Percentiles rank a stretch among this genome's conserved stretches.
phyloP scores from a whole-genome alignment of 208 protist genomes.

The Herpetomonas muscarum region DNA sequence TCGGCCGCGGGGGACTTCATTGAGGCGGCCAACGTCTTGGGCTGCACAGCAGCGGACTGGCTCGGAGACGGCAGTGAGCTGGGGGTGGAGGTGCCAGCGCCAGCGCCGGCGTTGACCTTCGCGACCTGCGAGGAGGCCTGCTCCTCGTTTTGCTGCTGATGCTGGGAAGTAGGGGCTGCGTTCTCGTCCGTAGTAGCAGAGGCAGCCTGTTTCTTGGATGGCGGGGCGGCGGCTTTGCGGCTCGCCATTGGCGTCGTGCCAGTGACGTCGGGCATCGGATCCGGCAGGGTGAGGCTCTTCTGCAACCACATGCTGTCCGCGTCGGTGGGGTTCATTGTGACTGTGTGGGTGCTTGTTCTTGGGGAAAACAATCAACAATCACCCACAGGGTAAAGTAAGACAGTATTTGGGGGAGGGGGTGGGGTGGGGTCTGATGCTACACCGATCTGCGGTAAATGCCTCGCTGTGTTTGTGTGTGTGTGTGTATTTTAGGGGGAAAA shows the following conservation, averaged over 20 bases:
- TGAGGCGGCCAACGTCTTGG: neutral
- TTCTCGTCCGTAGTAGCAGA: too few species aligned
- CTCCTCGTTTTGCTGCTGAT: too few species aligned
- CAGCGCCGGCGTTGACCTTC: too few species aligned
- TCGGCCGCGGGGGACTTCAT: slow-evolving; percentile 12
- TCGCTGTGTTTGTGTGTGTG: too few species aligned
- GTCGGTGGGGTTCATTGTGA: slow-evolving; percentile 8
- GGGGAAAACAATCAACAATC: neutral
- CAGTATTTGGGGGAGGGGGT: neutral
- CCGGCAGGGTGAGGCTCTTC: slow-evolving; percentile 69
- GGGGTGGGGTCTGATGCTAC: neutral
- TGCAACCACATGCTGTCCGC: slow-evolving; percentile 83
- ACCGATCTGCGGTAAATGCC: too few species aligned
- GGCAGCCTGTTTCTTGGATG: too few species aligned
- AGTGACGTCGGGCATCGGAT: slow-evolving; percentile 55
- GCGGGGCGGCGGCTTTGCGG: neutral
- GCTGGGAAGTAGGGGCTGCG: too few species aligned
- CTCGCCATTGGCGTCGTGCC: slow-evolving; percentile 7
- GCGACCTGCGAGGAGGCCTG: too few species aligned
- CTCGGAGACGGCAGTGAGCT: neutral
- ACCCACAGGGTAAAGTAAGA: neutral
- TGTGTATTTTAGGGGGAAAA: too few species aligned
- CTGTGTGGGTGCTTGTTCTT: neutral
- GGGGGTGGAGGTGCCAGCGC: too few species aligned
- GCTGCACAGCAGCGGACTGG: neutral